Percentiles rank a stretch among this genome's conserved stretches.
Conservation (phyloP, 176 grass and related monocot species). For the sorghum (Sorghum bicolor) region Sorghum_bicolor_NCBIv3 NC_012870.2:67619001-67619500, state of each 20-base stretch:
- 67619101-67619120: slow-evolving; percentile 64
- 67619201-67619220: slow-evolving; percentile 66
- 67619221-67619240: slow-evolving; percentile 73
- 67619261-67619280: slow-evolving; percentile 42
- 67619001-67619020: slow-evolving; percentile 80
- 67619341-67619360: slow-evolving; percentile 50
- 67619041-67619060: slow-evolving; percentile 67
- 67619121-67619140: slow-evolving; percentile 78
- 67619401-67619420: slow-evolving; percentile 46
- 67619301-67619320: slow-evolving; percentile 65
- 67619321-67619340: slow-evolving; percentile 58
- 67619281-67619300: slow-evolving; percentile 57
- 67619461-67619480: slow-evolving; percentile 37
- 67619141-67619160: slow-evolving; percentile 69
- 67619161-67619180: slow-evolving; percentile 55
- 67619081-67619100: slow-evolving; percentile 64
- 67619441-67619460: slow-evolving; percentile 57
- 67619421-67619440: slow-evolving; percentile 60
- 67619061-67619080: slow-evolving; percentile 93
- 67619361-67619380: slow-evolving; percentile 67
- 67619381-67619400: slow-evolving; percentile 47
- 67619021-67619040: slow-evolving; percentile 81
- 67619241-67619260: slow-evolving; percentile 59
- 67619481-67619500: slow-evolving; percentile 53
- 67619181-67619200: slow-evolving; percentile 59